Percentiles rank a stretch among this genome's conserved stretches.
Conservation (phyloP, 2,329 filamentous ascomycete genomes). For the Stagonosporopsis tanaceti region DNA sequence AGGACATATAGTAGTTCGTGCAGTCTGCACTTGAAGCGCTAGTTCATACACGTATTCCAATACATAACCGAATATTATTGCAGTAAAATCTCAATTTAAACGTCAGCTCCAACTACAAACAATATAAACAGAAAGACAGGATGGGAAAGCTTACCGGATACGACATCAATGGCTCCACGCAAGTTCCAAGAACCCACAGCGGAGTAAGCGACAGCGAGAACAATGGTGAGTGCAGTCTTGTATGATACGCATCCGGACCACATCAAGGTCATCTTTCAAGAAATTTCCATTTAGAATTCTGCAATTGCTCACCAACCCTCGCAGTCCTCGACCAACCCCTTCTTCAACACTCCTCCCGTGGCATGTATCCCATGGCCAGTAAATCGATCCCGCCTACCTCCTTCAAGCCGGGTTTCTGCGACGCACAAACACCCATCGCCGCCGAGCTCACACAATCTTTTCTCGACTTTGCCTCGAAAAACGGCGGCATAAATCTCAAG, state of each 20-base stretch:
- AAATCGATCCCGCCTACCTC: slow-evolving; percentile 16
- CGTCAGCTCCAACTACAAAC: neutral
- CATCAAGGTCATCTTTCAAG: no score
- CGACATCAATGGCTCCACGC: slow-evolving; percentile 12
- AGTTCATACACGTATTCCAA: neutral
- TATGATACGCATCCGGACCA: no score
- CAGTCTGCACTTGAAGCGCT: neutral
- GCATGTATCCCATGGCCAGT: slow-evolving; percentile 24
- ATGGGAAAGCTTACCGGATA: slow-evolving; percentile 19
- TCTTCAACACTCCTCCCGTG: slow-evolving; percentile 23
- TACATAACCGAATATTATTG: no score
- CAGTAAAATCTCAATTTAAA: no score
- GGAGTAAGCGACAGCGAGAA: slow-evolving; percentile 14
- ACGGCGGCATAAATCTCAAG: slow-evolving; percentile 20
- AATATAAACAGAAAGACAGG: neutral
- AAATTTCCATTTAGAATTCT: neutral
- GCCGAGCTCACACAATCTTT: slow-evolving; percentile 22
- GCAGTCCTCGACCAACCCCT: slow-evolving; percentile 21
- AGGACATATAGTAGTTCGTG: neutral
- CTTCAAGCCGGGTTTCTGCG: slow-evolving; percentile 26
- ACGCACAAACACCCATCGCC: slow-evolving; percentile 20
- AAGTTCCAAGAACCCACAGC: slow-evolving; percentile 15
- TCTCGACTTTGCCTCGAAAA: slow-evolving; percentile 21
- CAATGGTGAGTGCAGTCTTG: slow-evolving; percentile 10
- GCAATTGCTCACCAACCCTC: neutral